Evolutionary conservation across 192 early-diverging fungal species (phyloP), one percentile per base, ranked within the genome.

Genomic region (Neocallimastix lanati): DNA sequence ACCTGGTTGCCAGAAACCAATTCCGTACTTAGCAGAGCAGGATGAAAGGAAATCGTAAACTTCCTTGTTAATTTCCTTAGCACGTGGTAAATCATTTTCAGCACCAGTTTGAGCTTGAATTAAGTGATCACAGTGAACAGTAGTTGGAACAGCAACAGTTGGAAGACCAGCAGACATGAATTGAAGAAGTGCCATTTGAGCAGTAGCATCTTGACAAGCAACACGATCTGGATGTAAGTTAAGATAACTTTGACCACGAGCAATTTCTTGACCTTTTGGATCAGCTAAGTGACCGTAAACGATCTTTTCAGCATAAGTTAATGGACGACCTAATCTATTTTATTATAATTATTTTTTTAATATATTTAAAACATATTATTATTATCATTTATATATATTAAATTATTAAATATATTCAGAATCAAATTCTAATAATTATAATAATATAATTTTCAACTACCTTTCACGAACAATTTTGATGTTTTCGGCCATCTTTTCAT

Each of bases 121-220:
- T 86, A 98, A 88, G 85, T 97, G 96, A 86, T 98, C 97, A 88
- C 96, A 98, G 86, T 98, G 96, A 80, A 98, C 94, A 79, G 92
- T 93, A 76, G 94, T 88, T 25, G 96, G 95, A 27, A 96, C 96
- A 28, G 94, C 94, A 15, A 95, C 96, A 29, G 91, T 91, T 76
- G 91, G 89, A 28, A 94, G 88, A 81, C 93, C 91, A 50, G 95
- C 93, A 78, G 96, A 94, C 93, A 98, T 96, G 86, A 98, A 98
- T 88, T 98, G 96, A 76, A 98, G 89, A 82, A 98, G 85, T 36
- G 95, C 96, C 94, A 94, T 97, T 86, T 85, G 84, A 79, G 96
- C 96, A 81, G 96, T 98, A 79, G 97, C 96, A 84, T 97, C 97
- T 87, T 98, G 97, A 86, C 94, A 97, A 77, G 96, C 97, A 87